phyloP scores from a whole-genome alignment of 768 basidiomycete species.

The Podaxis rugospora region DNA sequence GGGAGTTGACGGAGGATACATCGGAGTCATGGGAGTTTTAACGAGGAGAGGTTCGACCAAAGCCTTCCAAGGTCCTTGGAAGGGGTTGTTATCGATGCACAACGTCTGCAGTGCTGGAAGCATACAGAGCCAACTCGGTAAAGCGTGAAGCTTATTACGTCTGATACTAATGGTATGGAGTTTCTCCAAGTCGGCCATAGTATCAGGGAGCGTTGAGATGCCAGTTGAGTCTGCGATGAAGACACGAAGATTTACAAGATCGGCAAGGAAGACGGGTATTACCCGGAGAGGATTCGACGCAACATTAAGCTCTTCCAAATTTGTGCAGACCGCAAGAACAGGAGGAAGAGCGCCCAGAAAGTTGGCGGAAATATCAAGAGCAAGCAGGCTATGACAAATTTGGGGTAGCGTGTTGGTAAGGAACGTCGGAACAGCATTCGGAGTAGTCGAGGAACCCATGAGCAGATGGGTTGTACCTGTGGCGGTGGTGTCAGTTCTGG shows the following conservation, averaged over 20 bases:
- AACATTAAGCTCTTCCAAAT: slow-evolving; percentile 91
- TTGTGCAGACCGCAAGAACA: slow-evolving; percentile 71
- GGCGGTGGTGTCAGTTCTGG: slow-evolving; percentile 12
- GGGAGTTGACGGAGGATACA: slow-evolving; percentile 65
- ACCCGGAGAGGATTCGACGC: slow-evolving; percentile 87
- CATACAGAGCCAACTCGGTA: slow-evolving; percentile 94
- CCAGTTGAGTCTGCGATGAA: slow-evolving; percentile 92
- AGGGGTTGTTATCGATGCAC: slow-evolving; percentile 93
- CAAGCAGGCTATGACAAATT: slow-evolving; percentile 76
- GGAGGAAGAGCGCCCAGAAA: slow-evolving; percentile 81
- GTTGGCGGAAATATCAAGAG: slow-evolving; percentile 90
- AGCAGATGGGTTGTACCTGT: slow-evolving; percentile 92
- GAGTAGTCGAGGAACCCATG: slow-evolving; percentile 75
- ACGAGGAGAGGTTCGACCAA: slow-evolving; percentile 81
- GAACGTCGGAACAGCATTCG: slow-evolving; percentile 74
- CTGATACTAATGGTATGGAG: slow-evolving; percentile 89
- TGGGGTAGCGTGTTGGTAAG: slow-evolving; percentile 66
- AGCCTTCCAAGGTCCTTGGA: slow-evolving; percentile 90
- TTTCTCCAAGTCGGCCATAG: slow-evolving; percentile 67
- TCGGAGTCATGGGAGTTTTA: slow-evolving; percentile 53
- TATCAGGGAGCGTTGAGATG: slow-evolving; percentile 69
- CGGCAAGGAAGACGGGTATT: slow-evolving; percentile 85
- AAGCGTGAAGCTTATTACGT: slow-evolving; percentile 79
- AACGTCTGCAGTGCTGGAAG: slow-evolving; percentile 82
- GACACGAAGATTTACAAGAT: slow-evolving; percentile 74